phyloP scores from a whole-genome alignment of 2,329 filamentous ascomycete genomes.

The Calonectria hongkongensis region DNA sequence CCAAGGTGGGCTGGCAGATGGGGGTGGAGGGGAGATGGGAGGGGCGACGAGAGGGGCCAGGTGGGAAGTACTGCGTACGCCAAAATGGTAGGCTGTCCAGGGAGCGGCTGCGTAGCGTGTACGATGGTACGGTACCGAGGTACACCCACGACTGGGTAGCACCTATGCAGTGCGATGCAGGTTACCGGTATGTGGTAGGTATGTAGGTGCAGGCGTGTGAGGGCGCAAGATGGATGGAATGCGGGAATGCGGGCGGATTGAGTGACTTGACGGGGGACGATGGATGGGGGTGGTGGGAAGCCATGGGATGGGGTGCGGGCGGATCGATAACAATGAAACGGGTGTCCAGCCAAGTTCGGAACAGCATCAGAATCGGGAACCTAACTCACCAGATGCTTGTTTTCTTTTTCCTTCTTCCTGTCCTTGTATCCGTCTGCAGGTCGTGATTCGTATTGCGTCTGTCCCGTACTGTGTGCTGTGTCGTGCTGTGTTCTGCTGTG shows the following conservation, averaged over 20 bases:
- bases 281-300: constrained; percentile 33
- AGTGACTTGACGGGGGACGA: constrained; percentile 17
- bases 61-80: constrained; percentile 40
- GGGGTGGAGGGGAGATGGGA: constrained; percentile 39
- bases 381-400: constrained; percentile 34
- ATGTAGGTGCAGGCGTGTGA: constrained; percentile 29
- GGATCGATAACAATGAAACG: constrained; percentile 35
- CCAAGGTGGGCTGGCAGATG: constrained; percentile 32
- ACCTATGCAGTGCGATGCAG: constrained; percentile 29
- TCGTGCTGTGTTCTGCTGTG: constrained; percentile 5
- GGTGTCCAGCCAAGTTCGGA: constrained; percentile 31
- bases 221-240: constrained; percentile 34
- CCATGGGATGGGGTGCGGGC: constrained; percentile 29
- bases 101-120: constrained; percentile 31
- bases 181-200: constrained; percentile 21
- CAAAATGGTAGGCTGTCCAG: constrained; percentile 31
- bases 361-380: constrained; percentile 29
- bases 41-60: constrained; percentile 36
- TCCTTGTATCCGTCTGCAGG: constrained; percentile 11
- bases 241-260: constrained; percentile 41
- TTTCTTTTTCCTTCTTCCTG: constrained; percentile 1
- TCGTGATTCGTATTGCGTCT: constrained; percentile 16
- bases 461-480: constrained; percentile 22
- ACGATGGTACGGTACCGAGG: constrained; percentile 31
- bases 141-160: constrained; percentile 18